These are phyloP conservation scores for Zalerion maritima DNA, from an alignment of 495 filamentous ascomycete species.

Conservation along the genomic window DNA sequence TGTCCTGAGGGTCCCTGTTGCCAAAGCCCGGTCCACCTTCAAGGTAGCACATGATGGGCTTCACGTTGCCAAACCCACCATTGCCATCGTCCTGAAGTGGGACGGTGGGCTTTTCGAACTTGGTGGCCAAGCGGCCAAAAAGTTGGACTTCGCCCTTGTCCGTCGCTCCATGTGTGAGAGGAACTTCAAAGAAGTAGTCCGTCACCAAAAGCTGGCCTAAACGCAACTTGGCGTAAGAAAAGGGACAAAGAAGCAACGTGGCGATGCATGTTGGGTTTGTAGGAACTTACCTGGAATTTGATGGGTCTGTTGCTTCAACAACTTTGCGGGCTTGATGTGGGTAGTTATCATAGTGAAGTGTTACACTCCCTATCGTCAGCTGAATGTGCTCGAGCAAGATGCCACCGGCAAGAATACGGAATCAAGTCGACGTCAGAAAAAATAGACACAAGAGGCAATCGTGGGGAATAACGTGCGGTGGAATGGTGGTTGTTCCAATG, in stretches of 20 bases:
- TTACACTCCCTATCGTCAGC: too few relatives aligned
- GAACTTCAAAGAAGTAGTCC: constrained; percentile 77
- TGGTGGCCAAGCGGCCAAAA: constrained; percentile 60
- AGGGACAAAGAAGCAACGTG: constrained; percentile 1
- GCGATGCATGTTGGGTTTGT: neutral
- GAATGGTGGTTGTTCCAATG: too few relatives aligned
- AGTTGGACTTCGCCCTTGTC: constrained; percentile 46
- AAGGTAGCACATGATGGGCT: constrained; percentile 44
- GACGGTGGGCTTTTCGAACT: constrained; percentile 45
- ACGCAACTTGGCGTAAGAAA: too few relatives aligned
- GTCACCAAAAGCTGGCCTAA: constrained; percentile 65
- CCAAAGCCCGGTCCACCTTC: constrained; percentile 71
- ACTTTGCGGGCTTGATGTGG: too few relatives aligned
- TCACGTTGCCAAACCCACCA: too few relatives aligned
- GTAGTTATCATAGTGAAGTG: too few relatives aligned
- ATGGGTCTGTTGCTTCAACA: too few relatives aligned
- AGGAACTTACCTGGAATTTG: constrained; percentile 17
- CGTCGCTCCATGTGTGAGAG: constrained; percentile 56
- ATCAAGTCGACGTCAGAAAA: too few relatives aligned
- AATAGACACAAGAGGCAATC: too few relatives aligned
- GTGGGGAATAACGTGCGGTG: too few relatives aligned
- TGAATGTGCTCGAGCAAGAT: too few relatives aligned
- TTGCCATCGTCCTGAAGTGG: constrained; percentile 14
- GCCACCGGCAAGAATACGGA: too few relatives aligned
- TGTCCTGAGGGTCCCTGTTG: constrained; percentile 56